A percentile compares a stretch with the other conserved stretches of the same genome.
Evolutionary conservation across 805 yeast species (phyloP).

Genomic region (Ogataea salicorniae): DNA sequence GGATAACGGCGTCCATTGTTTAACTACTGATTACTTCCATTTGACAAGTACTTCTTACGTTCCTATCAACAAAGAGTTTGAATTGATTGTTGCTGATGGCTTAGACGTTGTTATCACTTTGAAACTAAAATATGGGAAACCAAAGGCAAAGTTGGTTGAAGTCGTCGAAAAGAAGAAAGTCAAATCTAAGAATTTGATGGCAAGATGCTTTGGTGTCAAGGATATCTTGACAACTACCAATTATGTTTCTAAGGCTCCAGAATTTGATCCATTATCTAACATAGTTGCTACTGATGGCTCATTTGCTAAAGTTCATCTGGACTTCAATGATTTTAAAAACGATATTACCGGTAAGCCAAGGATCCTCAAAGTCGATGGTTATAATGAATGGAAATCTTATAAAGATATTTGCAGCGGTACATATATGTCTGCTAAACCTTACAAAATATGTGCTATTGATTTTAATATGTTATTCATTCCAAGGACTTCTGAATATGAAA

Average conservation of each 20-base stretch:
- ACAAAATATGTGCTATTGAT: slow-evolving; percentile 60
- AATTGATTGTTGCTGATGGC: slow-evolving; percentile 55
- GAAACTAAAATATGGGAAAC: slow-evolving; percentile 56
- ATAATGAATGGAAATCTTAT: slow-evolving; percentile 73
- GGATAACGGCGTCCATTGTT: slow-evolving; percentile 80
- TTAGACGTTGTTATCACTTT: slow-evolving; percentile 68
- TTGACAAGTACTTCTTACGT: slow-evolving; percentile 27
- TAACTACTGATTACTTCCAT: slow-evolving; percentile 48
- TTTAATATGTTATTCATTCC: slow-evolving; percentile 68
- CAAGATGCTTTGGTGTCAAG: slow-evolving; percentile 33
- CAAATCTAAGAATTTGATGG: slow-evolving; percentile 27
- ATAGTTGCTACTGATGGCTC: slow-evolving; percentile 83
- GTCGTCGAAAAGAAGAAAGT: slow-evolving; percentile 46
- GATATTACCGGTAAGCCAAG: slow-evolving; percentile 49
- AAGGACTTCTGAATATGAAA: slow-evolving; percentile 52
- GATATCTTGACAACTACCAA: slow-evolving; percentile 44
- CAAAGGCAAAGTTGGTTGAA: slow-evolving; percentile 49
- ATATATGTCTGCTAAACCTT: slow-evolving; percentile 40
- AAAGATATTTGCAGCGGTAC: slow-evolving; percentile 26
- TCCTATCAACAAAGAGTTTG: slow-evolving; percentile 69
- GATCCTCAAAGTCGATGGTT: slow-evolving; percentile 53
- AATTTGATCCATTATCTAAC: slow-evolving; percentile 53
- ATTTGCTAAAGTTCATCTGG: slow-evolving; percentile 72
- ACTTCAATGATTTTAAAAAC: slow-evolving; percentile 52
- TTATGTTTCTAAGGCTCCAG: slow-evolving; percentile 45